Base-by-base conservation (phyloP, 768 basidiomycete species). In the Auricularia auricula-judae region DNA sequence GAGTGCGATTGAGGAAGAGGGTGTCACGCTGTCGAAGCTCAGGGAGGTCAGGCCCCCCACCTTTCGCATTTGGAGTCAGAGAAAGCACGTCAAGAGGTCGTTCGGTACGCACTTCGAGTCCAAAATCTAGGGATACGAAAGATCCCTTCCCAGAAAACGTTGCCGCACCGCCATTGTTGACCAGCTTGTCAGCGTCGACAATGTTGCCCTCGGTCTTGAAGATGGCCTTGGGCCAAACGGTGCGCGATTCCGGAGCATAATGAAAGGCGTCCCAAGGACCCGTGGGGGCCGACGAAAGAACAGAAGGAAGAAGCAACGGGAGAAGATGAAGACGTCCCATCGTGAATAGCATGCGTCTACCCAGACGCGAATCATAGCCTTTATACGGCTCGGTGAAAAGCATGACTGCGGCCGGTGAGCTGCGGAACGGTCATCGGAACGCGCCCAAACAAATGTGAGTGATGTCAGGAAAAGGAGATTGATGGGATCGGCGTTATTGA, bases 231-330 rank as follows among this genome's bases (percentile, higher is more conserved):
- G 83, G 78, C 42, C 76, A 78, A 0, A 84, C 80, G 0, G 78
- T 80, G 65, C 77, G 79, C 2, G 80, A 78, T 29, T 69, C 71
- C 1, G 82, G 83, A 0, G 82, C 81, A 59, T 72, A 79, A 65
- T 82, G 84, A 73, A 84, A 83, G 8, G 70, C 67, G 65, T 82
- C 81, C 83, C 83, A 84, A 12, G 79, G 78, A 0, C 82, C 83
- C 35, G 67, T 61, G 2, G 82, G 83, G 0, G 82, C 82, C 61
- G 14, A 65, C 69, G 18, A 61, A 42, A 1, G 63, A 61, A 10
- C 66, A n/a, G 3, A 23, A n/a, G 51, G 11, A 54, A 36, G 3
- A 10, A 35, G 56, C 56, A 59, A 10, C 23, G 34, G 33, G 29
- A 34, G 23, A 29, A 59, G 23, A 18, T 18, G 47, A 51, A 51